Base-by-base conservation (phyloP, 2,329 filamentous ascomycete species). In the Monilinia vaccinii-corymbosi region DNA sequence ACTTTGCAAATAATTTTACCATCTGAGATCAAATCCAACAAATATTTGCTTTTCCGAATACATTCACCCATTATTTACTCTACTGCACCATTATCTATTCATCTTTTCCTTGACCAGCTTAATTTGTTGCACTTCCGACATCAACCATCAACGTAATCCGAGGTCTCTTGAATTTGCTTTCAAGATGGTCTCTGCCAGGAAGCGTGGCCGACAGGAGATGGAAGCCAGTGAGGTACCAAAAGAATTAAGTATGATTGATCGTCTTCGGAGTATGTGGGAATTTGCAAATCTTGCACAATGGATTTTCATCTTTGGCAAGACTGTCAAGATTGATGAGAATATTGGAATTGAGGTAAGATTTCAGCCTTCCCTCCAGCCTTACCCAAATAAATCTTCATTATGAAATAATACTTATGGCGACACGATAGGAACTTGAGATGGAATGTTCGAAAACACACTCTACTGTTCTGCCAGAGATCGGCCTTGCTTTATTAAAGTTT, bases 241-340 rank as follows among this genome's bases (percentile, higher is more conserved):
- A 48, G 72, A 65, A 65, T 70, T 47, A 47, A 67, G 56, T 21
- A 68, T 84, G 58, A 78, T 95, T 32, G 77, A 84, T 61, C 85
- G 80, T 65, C 81, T 97, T 66, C 85, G 93, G 64, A 94, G 89
- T 72, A 91, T 89, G 81, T 97, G 93, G 92, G 89, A 97, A 74
- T 97, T 97, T 75, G 90, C 93, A 63, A 93, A 91, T 70, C 77
- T 97, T 9, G 91, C 88, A 76, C 93, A 99, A 75, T 99, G 91
- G 81, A 89, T 97, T 63, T 89, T 87, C 72, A 83, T 93, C 45
- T 99, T 99, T 73, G 92, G 93, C 63, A 86, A 88, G 69, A 86
- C 86, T 47, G 86, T 96, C 72, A 97, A 96, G 76, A 89, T 97
- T 66, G 87, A 94, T 68, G 88, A 95, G 64, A 85, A 88, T 70